Base-by-base conservation (phyloP, 2,329 filamentous ascomycete genomes). In the Teratosphaeriaceae sp. region DNA sequence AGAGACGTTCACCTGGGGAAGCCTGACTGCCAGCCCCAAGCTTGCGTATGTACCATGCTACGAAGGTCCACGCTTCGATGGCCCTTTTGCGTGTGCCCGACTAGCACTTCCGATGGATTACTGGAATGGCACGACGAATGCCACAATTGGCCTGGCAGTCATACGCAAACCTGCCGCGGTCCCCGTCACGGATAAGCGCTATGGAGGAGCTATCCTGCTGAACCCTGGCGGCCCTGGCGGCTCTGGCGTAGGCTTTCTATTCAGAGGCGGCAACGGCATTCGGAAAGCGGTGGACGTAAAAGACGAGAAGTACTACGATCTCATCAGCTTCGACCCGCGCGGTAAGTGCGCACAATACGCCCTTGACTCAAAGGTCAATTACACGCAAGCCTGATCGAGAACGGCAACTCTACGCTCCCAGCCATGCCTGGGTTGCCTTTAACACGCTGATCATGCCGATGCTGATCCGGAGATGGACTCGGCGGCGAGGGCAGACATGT, bases 91-190 rank as follows among this genome's bases (percentile, higher is more conserved):
- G 49, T 76, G 73, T 47, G 70, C 73, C n/a, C 62, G 68, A 5
- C 56, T 77, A 3, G 58, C 68, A 35, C 63, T 75, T 0, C 74
- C 73, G 0, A 65, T 76, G 55, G 69, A 66, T 44, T 58, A 53
- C 38, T 72, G 68, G 57, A 62, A 68, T 23, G 56, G 58, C 3
- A 52, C 55, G 1, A 60, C 67, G 27, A 51, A 59, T 16, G 48
- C 26, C 27, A 62, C 33, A 46, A 59, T 72, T 16, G 61, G 61
- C 2, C 49, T 76, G 20, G 72, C 72, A 3, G 56, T 76, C 8
- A 62, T 68, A n/a, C 67, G 66, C 21, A 58, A 68, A 6, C 69
- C 73, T 0, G 72, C 72, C 3, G 65, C 53, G 13, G 59, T 69
- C 1, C 48, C 57, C 0, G 55, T 65, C 11, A 61, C 64, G 1